Evolutionary conservation across 2,329 filamentous ascomycete species (phyloP), one percentile per base, ranked within the genome.

Genomic region (Colletotrichum zoysiae): DNA sequence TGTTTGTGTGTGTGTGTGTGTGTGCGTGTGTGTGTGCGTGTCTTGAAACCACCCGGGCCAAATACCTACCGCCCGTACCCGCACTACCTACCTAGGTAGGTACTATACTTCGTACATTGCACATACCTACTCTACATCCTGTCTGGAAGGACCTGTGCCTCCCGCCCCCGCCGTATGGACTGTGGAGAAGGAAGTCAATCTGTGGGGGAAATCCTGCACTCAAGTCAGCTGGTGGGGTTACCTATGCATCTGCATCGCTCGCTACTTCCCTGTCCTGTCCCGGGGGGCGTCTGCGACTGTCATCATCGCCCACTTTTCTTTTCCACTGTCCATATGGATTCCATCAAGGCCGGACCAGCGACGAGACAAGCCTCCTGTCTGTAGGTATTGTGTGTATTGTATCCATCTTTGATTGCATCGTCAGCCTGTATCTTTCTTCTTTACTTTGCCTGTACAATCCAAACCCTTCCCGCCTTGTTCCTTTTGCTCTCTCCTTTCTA

Each of bases 271-370:
- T 30, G 51, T 59, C 51, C 30, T 30, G 30, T 30, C 30, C 30
- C 2, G 26, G 57, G 65, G 69, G 55, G 46, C 42, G 53, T 33
- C 68, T 70, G 70, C 60, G 51, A 62, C 30, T 65, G 70, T 70
- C 70, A 70, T 72, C 70, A 65, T 44, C 55, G 38, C n/a, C 46
- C 58, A 55, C 57, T 51, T 62, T 59, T 46, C 30, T 44, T 30
- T 33, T 33, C n/a, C 30, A 30, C 18, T 35, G 38, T 42, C 56
- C 38, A 46, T 46, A 46, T n/a, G n/a, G n/a, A n/a, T 42, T 59
- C 53, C 61, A 53, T 53, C 14, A 3, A 38, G 55, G 20, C 44
- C 44, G 44, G 59, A 18, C 44, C 59, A 23, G 35, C 33, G 33
- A 62, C 44, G 33, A 35, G 44, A 30, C 30, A 30, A 30, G 30